Percentiles rank a stretch among this genome's conserved stretches.
Conservation (phyloP, 257 asterid species). For the Forsythia suspensa region DNA sequence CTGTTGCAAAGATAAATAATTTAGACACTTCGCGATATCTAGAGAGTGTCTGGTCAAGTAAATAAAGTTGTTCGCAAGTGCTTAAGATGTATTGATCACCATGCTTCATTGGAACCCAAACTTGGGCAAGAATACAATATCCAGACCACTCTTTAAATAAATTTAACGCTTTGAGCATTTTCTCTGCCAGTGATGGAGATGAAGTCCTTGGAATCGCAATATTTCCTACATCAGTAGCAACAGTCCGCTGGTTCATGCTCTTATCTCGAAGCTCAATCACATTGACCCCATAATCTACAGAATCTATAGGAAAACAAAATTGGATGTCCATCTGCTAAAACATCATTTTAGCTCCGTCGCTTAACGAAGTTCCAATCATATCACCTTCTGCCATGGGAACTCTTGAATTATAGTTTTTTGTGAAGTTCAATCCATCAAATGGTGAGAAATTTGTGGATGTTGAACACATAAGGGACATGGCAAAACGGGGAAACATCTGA, state of each 20-base stretch:
- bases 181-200: constrained; percentile 42
- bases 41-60: constrained; percentile 51
- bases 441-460: constrained; percentile 25
- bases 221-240: constrained; percentile 1
- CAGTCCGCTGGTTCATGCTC: constrained; percentile 15
- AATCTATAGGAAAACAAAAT: constrained; percentile 13
- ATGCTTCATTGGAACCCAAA: constrained; percentile 62
- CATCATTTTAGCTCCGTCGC: constrained; percentile 24
- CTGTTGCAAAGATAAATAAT: constrained; percentile 56
- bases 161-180: constrained; percentile 54
- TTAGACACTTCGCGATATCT: constrained; percentile 75
- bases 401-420: constrained; percentile 33
- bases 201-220: constrained; percentile 44
- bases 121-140: constrained; percentile 63
- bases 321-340: constrained; percentile 24
- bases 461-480: constrained; percentile 39
- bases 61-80: constrained; percentile 65
- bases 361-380: constrained; percentile 16
- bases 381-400: constrained; percentile 22
- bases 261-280: constrained; percentile 18
- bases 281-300: constrained; percentile 21
- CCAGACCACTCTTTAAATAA: constrained; percentile 50
- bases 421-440: constrained; percentile 28
- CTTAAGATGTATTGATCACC: constrained; percentile 52
- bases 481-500: constrained; percentile 34